phyloP scores from a whole-genome alignment of 768 basidiomycete genomes.

The Tulasnella sp. region DNA sequence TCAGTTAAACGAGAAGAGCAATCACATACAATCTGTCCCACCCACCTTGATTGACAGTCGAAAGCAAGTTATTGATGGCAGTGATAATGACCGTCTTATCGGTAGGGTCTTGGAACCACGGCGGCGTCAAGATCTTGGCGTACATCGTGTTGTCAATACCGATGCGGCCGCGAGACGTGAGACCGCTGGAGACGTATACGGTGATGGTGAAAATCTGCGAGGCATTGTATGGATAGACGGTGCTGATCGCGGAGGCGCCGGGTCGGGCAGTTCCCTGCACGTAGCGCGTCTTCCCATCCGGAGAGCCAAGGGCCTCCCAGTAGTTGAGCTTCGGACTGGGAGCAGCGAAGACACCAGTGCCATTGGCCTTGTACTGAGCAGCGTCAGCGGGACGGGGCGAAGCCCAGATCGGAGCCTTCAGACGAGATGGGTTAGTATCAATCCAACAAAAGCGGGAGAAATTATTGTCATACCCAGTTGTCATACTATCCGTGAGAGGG shows the following conservation, averaged over 20 bases:
- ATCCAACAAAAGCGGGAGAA: background rate
- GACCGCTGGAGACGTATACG: conserved; percentile 45
- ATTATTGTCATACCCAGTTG: conserved; percentile 33
- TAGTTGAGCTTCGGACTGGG: conserved; percentile 46
- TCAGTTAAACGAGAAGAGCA: conserved; percentile 25
- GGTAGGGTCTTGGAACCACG: conserved; percentile 47
- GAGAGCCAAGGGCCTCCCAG: conserved; percentile 43
- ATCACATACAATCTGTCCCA: background rate
- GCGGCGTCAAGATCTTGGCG: conserved; percentile 39
- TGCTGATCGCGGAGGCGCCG: conserved; percentile 43
- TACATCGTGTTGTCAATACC: conserved; percentile 42
- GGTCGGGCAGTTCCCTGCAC: conserved; percentile 56
- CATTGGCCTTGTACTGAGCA: conserved; percentile 39
- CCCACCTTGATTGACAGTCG: conserved; percentile 26
- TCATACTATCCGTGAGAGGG: conserved; percentile 33
- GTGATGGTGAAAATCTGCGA: conserved; percentile 49
- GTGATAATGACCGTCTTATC: conserved; percentile 44
- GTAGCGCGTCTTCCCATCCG: conserved; percentile 39
- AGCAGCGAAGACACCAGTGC: conserved; percentile 45
- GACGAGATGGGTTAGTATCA: no score
- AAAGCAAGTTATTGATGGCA: conserved; percentile 39
- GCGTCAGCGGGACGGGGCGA: conserved; percentile 46
- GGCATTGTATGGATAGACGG: conserved; percentile 40
- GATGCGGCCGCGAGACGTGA: conserved; percentile 50
- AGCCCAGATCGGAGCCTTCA: conserved; percentile 35